Percentiles rank a stretch among this genome's conserved stretches.
Evolutionary conservation across 495 filamentous ascomycete genomes (phyloP).

Genomic region (Pyrenopolyporus hunteri): DNA sequence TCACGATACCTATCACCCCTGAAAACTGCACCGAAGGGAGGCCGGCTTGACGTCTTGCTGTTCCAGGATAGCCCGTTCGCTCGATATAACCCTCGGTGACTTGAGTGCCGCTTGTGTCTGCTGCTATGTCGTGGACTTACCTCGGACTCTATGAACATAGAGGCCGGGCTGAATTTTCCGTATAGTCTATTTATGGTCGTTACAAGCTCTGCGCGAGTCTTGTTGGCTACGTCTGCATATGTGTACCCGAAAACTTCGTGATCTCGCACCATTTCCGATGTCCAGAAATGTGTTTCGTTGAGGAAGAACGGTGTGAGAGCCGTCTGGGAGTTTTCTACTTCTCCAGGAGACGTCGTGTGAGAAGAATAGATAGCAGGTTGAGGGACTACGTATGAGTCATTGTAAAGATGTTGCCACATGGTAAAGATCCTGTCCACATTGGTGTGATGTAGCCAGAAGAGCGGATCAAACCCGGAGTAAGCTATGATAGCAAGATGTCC

Average conservation of each 20-base stretch:
- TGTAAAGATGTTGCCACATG: constrained; percentile 74
- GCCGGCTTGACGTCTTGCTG: constrained; percentile 24
- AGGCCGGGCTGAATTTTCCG: constrained; percentile 50
- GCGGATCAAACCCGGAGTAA: constrained; percentile 74
- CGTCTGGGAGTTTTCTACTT: constrained; percentile 48
- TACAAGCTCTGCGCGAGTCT: constrained; percentile 45
- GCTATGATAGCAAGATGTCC: constrained; percentile 71
- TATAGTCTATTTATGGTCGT: constrained; percentile 62
- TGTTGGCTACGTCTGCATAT: constrained; percentile 61
- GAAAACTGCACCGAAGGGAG: constrained; percentile 33
- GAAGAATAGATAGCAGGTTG: constrained; percentile 53
- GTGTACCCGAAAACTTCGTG: constrained; percentile 62
- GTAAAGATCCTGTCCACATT: constrained; percentile 73
- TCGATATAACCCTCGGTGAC: background rate
- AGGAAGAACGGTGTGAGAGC: constrained; percentile 55
- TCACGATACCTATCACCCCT: constrained; percentile 52
- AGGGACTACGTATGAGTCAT: constrained; percentile 60
- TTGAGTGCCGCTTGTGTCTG: background rate
- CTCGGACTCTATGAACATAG: constrained; percentile 34
- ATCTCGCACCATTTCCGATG: constrained; percentile 51
- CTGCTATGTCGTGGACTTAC: constrained; percentile 1
- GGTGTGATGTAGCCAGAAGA: constrained; percentile 72
- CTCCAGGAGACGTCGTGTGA: constrained; percentile 56
- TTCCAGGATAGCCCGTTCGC: constrained; percentile 32
- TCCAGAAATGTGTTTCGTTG: constrained; percentile 57